These are phyloP conservation scores for Crithidia sp. DNA, from an alignment of 208 protist genomes.

Conservation along the genomic window DNA sequence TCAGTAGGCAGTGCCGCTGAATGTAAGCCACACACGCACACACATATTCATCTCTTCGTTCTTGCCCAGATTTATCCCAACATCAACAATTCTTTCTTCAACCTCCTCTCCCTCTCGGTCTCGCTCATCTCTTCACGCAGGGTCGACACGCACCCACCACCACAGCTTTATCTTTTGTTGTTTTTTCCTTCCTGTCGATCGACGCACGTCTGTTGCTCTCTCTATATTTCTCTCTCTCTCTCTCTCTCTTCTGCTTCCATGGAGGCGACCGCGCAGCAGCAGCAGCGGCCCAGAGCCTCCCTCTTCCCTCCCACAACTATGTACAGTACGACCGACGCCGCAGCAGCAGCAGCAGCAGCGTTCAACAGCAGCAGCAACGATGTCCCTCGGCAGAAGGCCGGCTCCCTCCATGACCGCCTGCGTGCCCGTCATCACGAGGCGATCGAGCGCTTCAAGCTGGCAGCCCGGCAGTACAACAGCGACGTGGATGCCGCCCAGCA, in stretches of 20 bases:
- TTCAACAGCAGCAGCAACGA: background rate
- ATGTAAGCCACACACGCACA: no score
- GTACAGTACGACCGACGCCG: background rate
- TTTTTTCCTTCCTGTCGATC: no score
- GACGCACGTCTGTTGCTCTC: no score
- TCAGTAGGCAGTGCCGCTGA: no score
- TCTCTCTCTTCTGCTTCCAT: background rate
- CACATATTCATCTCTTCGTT: no score
- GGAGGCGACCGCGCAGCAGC: background rate
- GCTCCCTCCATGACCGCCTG: conserved; percentile 43
- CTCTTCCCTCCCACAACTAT: background rate
- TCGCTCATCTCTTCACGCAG: background rate
- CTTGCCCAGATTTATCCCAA: no score
- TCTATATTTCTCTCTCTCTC: background rate
- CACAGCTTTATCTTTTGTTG: no score
- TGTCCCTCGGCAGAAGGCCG: background rate
- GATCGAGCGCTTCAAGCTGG: conserved; percentile 49
- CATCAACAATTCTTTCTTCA: no score
- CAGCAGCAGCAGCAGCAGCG: background rate
- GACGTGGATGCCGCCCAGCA: conserved; percentile 61
- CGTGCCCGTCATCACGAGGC: conserved; percentile 44
- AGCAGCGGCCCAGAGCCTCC: background rate
- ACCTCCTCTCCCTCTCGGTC: background rate
- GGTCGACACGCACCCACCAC: no score
- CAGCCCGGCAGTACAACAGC: conserved; percentile 47